Base-by-base conservation (phyloP, 352 stramenopile genomes). In the Phytopythium cucurbitacearum region DNA sequence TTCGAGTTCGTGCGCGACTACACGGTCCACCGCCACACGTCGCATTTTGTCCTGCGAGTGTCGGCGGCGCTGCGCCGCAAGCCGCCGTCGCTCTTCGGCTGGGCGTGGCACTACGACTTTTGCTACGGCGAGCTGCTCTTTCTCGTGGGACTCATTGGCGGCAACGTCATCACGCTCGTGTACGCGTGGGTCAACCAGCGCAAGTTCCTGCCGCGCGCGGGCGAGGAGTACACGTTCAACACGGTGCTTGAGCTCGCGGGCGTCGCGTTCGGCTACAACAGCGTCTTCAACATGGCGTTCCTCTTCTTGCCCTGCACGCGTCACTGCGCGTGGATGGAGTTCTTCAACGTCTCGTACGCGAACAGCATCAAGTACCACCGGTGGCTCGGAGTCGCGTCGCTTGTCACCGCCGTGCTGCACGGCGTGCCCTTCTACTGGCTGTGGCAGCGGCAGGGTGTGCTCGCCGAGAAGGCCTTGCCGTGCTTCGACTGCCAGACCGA, bases 101-200 rank as follows among this genome's bases (percentile, higher is more conserved):
- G 43, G 3, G 13, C 48, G 2, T 62, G 57, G 60, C 10, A 65
- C 11, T 59, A 42, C 33, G 51, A 56, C 0, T 82, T 78, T 50
- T 84, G 75, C 60, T 73, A 75, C 33, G 80, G 80, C n/a, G 80
- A 91, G 51, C 53, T 85, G n/a, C 58, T 85, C 7, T 87, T 87
- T 55, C 51, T 88, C 16, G 13, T 43, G 13, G 51, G 69, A 11
- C 42, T 84, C 16, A 4, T 81, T 8, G 54, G 66, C 28, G 76
- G 80, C 53, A 91, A 91, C 45, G 33, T 80, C 10, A 41, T 69
- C 32, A 54, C 88, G 38, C 80, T 88, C n/a, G 67, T 69, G 32
- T 71, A 71, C 40, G 65, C 64, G 9, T 91, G 73, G 65, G 47
- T 62, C n/a, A 73, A 77, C 50, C 57, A 70, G 38, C 64, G 62